phyloP scores from a whole-genome alignment of 129 eudicot genomes.

The Flaveria robusta region DNA sequence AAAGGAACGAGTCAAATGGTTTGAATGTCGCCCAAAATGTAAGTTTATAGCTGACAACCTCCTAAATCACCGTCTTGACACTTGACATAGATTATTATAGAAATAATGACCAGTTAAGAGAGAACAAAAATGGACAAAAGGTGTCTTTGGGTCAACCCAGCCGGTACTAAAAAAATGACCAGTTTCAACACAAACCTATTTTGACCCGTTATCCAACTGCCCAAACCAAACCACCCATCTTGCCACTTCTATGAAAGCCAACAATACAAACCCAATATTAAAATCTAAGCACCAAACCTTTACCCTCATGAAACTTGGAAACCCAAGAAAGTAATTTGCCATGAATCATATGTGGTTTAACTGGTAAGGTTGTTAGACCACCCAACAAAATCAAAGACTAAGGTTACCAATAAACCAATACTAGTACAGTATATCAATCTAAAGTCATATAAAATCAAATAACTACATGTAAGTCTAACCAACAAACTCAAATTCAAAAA shows the following conservation, averaged over 20 bases:
- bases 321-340: background rate
- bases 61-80: background rate
- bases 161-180: background rate
- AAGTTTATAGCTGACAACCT: too few species aligned
- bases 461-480: too few species aligned
- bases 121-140: background rate
- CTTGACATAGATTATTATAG: background rate
- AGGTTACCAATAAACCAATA: too few species aligned
- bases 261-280: background rate
- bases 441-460: too few species aligned
- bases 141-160: background rate
- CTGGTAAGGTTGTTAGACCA: background rate
- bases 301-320: conserved; percentile 2
- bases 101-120: background rate
- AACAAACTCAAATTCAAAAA: too few species aligned
- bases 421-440: too few species aligned
- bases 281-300: conserved; percentile 4
- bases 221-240: background rate
- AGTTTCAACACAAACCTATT: background rate
- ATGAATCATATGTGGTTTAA: background rate
- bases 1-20: background rate
- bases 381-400: background rate
- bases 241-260: too few species aligned
- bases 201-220: background rate
- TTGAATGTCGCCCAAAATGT: too few species aligned